phyloP scores from a whole-genome alignment of 768 basidiomycete genomes.

The Atractiella rhizophila region DNA sequence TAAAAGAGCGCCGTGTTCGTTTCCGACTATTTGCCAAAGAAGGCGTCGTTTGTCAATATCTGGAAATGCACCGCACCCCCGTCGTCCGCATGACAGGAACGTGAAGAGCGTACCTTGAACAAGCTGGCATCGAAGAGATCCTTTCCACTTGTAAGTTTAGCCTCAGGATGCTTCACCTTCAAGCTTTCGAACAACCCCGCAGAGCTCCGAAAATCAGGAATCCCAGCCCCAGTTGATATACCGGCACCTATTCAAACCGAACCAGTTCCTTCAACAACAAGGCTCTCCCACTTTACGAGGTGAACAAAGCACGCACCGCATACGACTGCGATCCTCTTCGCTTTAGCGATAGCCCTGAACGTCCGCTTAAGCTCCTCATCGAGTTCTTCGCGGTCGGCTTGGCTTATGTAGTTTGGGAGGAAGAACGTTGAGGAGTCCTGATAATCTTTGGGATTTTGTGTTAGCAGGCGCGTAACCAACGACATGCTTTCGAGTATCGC shows the following conservation, averaged over 20 bases:
- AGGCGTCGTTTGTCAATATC: not conserved
- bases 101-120: slow-evolving; percentile 36
- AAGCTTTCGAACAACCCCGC: slow-evolving; percentile 54
- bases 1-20: slow-evolving; percentile 51
- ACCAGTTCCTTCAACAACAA: too few relatives aligned
- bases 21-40: slow-evolving; percentile 31
- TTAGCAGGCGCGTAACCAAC: too few relatives aligned
- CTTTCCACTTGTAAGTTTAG: slow-evolving; percentile 45
- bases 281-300: too few relatives aligned
- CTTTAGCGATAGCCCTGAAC: too few relatives aligned
- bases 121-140: slow-evolving; percentile 79
- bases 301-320: too few relatives aligned
- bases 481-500: too few relatives aligned
- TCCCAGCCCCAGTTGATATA: slow-evolving; percentile 62
- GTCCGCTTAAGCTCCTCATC: too few relatives aligned
- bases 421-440: too few relatives aligned
- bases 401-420: too few relatives aligned
- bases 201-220: slow-evolving; percentile 66
- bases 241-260: slow-evolving; percentile 73
- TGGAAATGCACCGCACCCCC: not conserved
- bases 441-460: too few relatives aligned
- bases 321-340: too few relatives aligned
- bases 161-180: slow-evolving; percentile 51
- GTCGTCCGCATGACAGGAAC: slow-evolving; percentile 12
- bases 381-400: too few relatives aligned